Base-by-base conservation (phyloP, 352 stramenopile genomes). In the Globisporangium nunn region DNA sequence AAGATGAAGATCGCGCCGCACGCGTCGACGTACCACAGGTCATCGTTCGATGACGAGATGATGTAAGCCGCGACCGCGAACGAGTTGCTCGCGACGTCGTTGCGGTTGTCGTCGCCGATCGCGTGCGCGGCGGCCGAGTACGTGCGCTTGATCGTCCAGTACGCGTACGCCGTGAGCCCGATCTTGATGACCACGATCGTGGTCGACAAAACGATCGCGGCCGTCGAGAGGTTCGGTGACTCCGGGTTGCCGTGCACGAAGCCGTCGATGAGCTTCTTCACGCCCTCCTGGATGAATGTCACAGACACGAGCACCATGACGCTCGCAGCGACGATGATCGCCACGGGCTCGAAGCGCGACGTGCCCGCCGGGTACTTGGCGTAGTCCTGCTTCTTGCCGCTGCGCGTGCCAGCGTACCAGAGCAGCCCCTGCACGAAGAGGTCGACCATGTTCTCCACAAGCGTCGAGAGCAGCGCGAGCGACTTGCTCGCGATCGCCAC, bases 361-460 rank as follows among this genome's bases (percentile, higher is more conserved):
- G 88, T 90, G n/a, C 91, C 93, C 0, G 92, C 89, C 1, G 93
- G 95, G 70, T 97, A 98, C 71, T 96, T 90, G 52, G 85, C 87
- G 29, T 87, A 88, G 56, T 84, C 74, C 46, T 81, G 81, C 54
- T 86, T 84, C 66, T 86, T 88, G 11, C 67, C 75, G 0, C 63
- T 84, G 31, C 72, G 76, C n/a, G 87, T 87, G 61, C 95, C 90
- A 6, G 91, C 91, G 67, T 95, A 97, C 55, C 81, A 86, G 3
- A 98, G 68, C 30, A 98, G 74, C 0, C 86, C 72, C 62, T 97
- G 90, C 4, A 89, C 91, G 33, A 97, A 85, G 29, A 98, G 84
- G 61, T 98, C 93, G 23, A 98, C 75, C 66, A 96, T 85, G 53
- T 87, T 95, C 66, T 98, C 91, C 4, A 97, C 73, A 35, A 97